Evolutionary conservation across 495 filamentous ascomycete genomes (phyloP).

Genomic region (Xylaria palmicola): DNA sequence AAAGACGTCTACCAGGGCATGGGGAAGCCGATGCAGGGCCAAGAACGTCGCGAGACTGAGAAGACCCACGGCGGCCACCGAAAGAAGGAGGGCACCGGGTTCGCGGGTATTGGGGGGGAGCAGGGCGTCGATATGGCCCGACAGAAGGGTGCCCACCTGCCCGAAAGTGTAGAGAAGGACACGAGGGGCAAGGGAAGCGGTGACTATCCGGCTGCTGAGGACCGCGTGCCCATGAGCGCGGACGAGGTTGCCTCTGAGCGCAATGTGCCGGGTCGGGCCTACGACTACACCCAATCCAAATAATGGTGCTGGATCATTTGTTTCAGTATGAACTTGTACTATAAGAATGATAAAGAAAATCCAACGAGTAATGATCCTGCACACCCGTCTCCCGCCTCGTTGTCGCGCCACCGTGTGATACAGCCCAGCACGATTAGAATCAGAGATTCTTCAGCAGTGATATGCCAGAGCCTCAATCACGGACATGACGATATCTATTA

Average conservation of each 20-base stretch:
- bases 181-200: conserved; percentile 37
- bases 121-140: conserved; percentile 30
- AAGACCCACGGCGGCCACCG: conserved; percentile 42
- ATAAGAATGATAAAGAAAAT: not conserved
- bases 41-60: conserved; percentile 58
- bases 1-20: conserved; percentile 58
- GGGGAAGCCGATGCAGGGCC: conserved; percentile 61
- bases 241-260: conserved; percentile 48
- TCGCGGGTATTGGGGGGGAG: conserved; percentile 53
- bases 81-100: conserved; percentile 53
- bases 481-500: too few species aligned
- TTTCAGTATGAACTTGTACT: not conserved
- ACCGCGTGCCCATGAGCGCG: conserved; percentile 42
- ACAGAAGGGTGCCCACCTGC: conserved; percentile 40
- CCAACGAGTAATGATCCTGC: not conserved
- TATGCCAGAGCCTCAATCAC: too few species aligned
- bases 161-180: conserved; percentile 35
- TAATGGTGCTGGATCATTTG: not conserved
- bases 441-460: too few species aligned
- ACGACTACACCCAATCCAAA: conserved; percentile 19
- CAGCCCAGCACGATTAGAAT: too few species aligned
- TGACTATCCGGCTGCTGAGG: conserved; percentile 37
- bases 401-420: too few species aligned
- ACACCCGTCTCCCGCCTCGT: too few species aligned
- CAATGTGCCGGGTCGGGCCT: conserved; percentile 16